Base-by-base conservation (phyloP, 768 basidiomycete genomes). In the Exidia glandulosa region DNA sequence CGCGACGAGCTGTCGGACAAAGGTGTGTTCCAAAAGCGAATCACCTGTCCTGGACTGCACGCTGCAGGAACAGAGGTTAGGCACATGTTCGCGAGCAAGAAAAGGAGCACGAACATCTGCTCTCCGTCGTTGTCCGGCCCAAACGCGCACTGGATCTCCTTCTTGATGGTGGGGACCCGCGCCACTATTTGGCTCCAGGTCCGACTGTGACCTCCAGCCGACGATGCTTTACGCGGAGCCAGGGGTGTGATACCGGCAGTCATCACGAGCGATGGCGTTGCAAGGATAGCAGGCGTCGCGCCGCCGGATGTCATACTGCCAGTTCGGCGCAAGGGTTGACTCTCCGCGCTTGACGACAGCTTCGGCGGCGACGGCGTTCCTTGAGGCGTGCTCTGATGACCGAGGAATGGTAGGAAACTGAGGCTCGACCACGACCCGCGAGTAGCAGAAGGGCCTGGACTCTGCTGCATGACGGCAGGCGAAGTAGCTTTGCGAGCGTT, bases 381-480 rank as follows among this genome's bases (percentile, higher is more conserved):
- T 14, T 23, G n/a, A n/a, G n/a, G n/a, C n/a, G n/a, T n/a, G n/a
- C 25, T 54, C 27, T 14, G 50, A 12, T 54, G 50, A 14, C 50
- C 50, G 6, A 54, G 50, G 30, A 54, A 54, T 12, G 50, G 50
- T 27, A 54, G 19, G 50, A 54, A 54, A 27, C 50, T 54, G 7
- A 54, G 19, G 50, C 50, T 90, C 0, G 88, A 86, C 90, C 90
- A 91, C 0, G 90, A 89, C 9, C 83, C 87, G 48, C 83, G 78
- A 2, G 89, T 58, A 3, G 63, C 31, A 57, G 63, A 64, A 19
- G 16, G 41, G 16, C 41, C 41, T 5, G 32, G 57, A 37, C 33
- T 45, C 23, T 45, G n/a, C n/a, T n/a, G 41, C 16, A 45, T 45
- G 34, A 32, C 25, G 3, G 54, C 19, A 29, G 57, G 47, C 61